These are phyloP conservation scores for Lactarius sanguifluus DNA, from an alignment of 768 basidiomycete species.

Conservation along the genomic window DNA sequence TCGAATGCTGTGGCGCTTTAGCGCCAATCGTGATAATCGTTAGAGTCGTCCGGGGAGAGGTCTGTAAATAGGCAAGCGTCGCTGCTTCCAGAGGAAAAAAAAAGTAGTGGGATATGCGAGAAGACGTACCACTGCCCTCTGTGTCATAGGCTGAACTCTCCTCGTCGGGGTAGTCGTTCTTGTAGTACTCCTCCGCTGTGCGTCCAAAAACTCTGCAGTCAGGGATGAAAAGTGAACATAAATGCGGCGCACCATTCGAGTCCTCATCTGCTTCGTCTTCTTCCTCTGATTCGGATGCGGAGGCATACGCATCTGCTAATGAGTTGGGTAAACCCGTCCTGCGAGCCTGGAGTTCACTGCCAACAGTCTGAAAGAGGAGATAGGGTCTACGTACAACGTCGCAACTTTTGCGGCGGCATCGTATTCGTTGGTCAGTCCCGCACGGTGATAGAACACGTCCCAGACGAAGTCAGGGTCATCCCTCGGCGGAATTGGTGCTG, in stretches of 20 bases:
- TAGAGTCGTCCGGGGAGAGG: background rate
- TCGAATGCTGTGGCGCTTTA: background rate
- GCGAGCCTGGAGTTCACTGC: constrained; percentile 2
- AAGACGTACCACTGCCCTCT: constrained; percentile 32
- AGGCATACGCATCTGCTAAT: constrained; percentile 47
- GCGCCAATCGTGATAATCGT: constrained; percentile 8
- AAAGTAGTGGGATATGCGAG: background rate
- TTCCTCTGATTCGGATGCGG: constrained; percentile 61
- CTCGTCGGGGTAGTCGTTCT: constrained; percentile 82
- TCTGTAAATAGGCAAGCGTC: constrained; percentile 10
- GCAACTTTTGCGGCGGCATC: constrained; percentile 54
- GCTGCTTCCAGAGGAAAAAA: background rate
- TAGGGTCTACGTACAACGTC: constrained; percentile 53
- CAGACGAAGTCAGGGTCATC: constrained; percentile 70
- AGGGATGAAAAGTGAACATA: background rate
- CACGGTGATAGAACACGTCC: constrained; percentile 79
- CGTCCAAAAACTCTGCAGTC: background rate
- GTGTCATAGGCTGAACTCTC: constrained; percentile 40
- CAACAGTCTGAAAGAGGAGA: constrained; percentile 8
- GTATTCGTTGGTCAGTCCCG: constrained; percentile 59
- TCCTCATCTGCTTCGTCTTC: constrained; percentile 82
- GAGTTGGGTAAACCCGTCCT: constrained; percentile 68
- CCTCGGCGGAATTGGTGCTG: constrained; percentile 8
- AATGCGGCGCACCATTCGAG: constrained; percentile 61
- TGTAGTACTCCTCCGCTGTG: constrained; percentile 79